Percentiles rank a stretch among this genome's conserved stretches.
Conservation (phyloP, 805 yeast species). For the Suhomyces xylopsoci region DNA sequence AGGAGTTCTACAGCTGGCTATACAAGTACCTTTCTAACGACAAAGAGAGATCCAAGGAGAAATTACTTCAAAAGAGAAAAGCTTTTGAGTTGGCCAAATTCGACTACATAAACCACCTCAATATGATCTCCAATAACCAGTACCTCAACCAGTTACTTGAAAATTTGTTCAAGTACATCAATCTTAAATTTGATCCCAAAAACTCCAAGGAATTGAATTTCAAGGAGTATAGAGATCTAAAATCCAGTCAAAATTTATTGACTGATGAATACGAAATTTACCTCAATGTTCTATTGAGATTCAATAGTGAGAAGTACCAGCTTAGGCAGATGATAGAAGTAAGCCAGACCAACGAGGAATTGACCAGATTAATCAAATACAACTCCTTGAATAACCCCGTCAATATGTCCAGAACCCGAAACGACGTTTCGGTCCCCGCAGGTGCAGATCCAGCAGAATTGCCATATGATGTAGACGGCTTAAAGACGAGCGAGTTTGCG, state of each 20-base stretch:
- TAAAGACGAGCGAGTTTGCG: background rate
- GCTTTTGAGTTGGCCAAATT: conserved; percentile 43
- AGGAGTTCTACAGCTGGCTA: conserved; percentile 43
- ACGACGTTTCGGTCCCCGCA: background rate
- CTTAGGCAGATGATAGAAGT: conserved; percentile 42
- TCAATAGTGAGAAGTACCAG: conserved; percentile 40
- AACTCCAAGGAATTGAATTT: conserved; percentile 14
- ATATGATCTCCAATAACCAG: conserved; percentile 36
- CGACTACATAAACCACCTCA: conserved; percentile 44
- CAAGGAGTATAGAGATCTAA: conserved; percentile 13
- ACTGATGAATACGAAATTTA: conserved; percentile 27
- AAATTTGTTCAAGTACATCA: conserved; percentile 33
- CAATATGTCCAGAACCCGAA: background rate
- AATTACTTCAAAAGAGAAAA: conserved; percentile 32
- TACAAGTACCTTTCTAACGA: conserved; percentile 43
- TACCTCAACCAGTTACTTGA: conserved; percentile 38
- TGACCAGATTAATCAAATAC: conserved; percentile 28
- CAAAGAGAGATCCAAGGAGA: conserved; percentile 42
- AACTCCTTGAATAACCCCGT: conserved; percentile 20
- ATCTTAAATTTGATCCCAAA: conserved; percentile 13
- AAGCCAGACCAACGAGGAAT: conserved; percentile 37
- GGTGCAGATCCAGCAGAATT: background rate
- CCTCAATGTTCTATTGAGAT: conserved; percentile 32
- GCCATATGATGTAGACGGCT: background rate
- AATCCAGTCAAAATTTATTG: conserved; percentile 15